Evolutionary conservation across 1,139 yeast species (phyloP).

Genomic region (Sugiyamaella castrensis): DNA sequence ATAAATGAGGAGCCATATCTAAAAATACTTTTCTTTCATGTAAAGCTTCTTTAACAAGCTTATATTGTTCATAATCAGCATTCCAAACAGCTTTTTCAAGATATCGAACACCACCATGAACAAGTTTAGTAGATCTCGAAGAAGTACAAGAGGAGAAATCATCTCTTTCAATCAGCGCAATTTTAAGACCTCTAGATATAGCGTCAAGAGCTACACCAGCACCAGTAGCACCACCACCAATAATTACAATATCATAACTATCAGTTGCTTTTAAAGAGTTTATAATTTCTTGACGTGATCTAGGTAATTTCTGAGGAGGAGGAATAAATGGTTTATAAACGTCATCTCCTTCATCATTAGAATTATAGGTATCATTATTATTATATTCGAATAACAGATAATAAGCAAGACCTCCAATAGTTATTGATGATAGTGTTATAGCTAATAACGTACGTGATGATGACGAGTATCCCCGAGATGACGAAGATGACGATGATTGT

Average conservation of each 20-base stretch:
- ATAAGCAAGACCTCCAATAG: too few species aligned
- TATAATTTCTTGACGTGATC: slow-evolving; percentile 28
- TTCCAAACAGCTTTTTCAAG: slow-evolving; percentile 89
- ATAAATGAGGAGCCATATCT: slow-evolving; percentile 90
- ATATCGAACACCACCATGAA: slow-evolving; percentile 96
- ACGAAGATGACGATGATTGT: too few species aligned
- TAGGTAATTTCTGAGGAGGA: slow-evolving; percentile 23
- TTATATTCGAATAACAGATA: too few species aligned
- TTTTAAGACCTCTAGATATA: slow-evolving; percentile 83
- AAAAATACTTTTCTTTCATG: slow-evolving; percentile 88
- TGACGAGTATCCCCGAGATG: too few species aligned
- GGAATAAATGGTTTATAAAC: slow-evolving; percentile 19
- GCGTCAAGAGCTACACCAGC: slow-evolving; percentile 94
- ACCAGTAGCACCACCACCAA: slow-evolving; percentile 98
- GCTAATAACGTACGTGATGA: too few species aligned
- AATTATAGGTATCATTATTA: too few species aligned
- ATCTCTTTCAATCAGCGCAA: slow-evolving; percentile 77
- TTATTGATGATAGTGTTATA: too few species aligned
- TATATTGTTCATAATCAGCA: slow-evolving; percentile 85
- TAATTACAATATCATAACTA: slow-evolving; percentile 68
- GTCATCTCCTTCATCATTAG: slow-evolving; percentile 2
- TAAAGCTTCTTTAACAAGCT: slow-evolving; percentile 89
- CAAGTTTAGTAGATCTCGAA: slow-evolving; percentile 94
- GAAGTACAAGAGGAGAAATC: slow-evolving; percentile 94
- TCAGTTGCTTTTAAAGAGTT: slow-evolving; percentile 22